These are phyloP conservation scores for Trametes maxima DNA, from an alignment of 768 basidiomycete species.

Conservation along the genomic window DNA sequence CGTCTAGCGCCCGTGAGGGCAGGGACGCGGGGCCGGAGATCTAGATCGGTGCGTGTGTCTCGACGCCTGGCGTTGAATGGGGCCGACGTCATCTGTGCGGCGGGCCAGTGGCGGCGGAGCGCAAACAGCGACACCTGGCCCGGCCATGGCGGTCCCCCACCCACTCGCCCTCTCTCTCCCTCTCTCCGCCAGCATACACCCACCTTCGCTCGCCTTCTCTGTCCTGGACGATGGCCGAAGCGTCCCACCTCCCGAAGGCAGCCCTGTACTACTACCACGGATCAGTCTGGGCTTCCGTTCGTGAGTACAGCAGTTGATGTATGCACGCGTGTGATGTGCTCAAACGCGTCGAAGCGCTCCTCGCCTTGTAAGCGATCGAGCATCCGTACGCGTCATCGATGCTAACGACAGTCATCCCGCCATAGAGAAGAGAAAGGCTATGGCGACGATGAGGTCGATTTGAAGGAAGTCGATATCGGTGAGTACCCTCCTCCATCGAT, in stretches of 20 bases:
- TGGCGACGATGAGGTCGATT: conserved; percentile 70
- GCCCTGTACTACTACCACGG: conserved; percentile 68
- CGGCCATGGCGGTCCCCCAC: conserved; percentile 2
- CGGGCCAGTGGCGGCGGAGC: conserved; percentile 1
- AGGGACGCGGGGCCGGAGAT: conserved; percentile 11
- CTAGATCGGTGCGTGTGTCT: conserved; percentile 17
- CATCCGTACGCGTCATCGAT: not conserved
- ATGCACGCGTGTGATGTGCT: not conserved
- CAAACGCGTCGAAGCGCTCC: conserved; percentile 42
- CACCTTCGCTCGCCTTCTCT: not conserved
- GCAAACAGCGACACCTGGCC: conserved; percentile 11
- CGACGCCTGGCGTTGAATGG: not conserved
- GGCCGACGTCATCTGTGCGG: conserved; percentile 14
- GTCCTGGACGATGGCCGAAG: conserved; percentile 20
- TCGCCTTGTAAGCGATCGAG: conserved; percentile 52
- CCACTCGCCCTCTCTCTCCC: conserved; percentile 2
- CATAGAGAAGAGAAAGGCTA: conserved; percentile 79
- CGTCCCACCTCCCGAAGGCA: conserved; percentile 62
- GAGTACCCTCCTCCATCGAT: conserved; percentile 18
- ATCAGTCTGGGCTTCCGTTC: conserved; percentile 67
- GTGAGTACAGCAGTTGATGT: conserved; percentile 39
- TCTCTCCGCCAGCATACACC: not conserved
- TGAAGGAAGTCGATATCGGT: conserved; percentile 70
- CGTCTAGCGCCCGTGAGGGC: not conserved
- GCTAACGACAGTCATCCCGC: not conserved